phyloP scores from a whole-genome alignment of 2,329 filamentous ascomycete genomes.

The Teratosphaeria pseudoeucalypti region DNA sequence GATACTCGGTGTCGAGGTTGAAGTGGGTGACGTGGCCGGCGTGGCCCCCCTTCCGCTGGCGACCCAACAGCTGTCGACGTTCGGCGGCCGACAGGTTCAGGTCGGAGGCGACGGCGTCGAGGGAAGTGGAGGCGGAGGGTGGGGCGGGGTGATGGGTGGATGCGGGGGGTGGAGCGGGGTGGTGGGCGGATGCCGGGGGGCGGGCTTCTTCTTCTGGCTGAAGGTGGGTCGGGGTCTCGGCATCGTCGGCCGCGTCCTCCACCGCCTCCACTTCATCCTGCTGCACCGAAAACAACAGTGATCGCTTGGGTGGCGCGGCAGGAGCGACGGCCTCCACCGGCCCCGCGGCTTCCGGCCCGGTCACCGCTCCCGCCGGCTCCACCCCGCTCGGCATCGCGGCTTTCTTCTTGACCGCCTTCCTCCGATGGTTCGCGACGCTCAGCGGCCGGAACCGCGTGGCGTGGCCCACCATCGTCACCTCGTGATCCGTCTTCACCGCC shows the following conservation, averaged over 20 bases:
- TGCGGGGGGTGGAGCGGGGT: constrained; percentile 3
- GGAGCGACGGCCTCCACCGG: not conserved
- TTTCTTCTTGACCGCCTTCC: not conserved
- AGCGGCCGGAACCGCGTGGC: constrained; percentile 82
- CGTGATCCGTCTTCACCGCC: constrained; percentile 28
- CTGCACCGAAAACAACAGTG: constrained; percentile 63
- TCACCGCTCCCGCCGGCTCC: not conserved
- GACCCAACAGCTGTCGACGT: constrained; percentile 76
- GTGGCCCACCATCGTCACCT: constrained; percentile 63
- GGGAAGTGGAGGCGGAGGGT: constrained; percentile 37
- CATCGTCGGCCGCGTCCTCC: constrained; percentile 21
- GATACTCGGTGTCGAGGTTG: constrained; percentile 81
- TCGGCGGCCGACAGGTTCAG: constrained; percentile 70
- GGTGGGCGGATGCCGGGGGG: constrained; percentile 2
- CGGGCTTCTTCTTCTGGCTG: not conserved
- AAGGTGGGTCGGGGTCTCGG: not conserved
- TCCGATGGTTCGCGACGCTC: constrained; percentile 68
- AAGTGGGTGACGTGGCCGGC: constrained; percentile 68
- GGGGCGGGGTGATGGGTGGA: constrained; percentile 1
- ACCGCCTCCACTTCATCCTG: constrained; percentile 21
- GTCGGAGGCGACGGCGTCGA: constrained; percentile 62
- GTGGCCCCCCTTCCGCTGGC: constrained; percentile 35
- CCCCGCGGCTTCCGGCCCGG: constrained; percentile 1
- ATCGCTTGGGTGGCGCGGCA: constrained; percentile 45
- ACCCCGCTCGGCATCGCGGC: not conserved